phyloP scores from a whole-genome alignment of 139 green algal species.

The Dunaliella primolecta region DNA sequence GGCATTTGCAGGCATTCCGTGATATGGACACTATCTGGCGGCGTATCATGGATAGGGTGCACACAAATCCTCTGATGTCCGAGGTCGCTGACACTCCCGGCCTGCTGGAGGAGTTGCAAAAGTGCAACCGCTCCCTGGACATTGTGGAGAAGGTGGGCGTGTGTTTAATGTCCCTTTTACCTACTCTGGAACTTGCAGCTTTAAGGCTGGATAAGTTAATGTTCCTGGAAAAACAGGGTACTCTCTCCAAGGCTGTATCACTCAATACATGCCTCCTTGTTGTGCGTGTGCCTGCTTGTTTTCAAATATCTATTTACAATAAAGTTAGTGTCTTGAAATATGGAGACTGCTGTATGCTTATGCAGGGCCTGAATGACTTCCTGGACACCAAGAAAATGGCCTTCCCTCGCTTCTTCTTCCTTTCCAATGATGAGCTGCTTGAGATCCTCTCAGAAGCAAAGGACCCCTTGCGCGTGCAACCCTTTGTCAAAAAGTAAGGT shows the following conservation, averaged over 20 bases:
- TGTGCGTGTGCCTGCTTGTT: too few species aligned
- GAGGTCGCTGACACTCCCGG: slow-evolving; percentile 54
- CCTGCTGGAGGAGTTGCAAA: slow-evolving; percentile 67
- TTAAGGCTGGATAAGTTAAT: too few species aligned
- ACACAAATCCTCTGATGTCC: slow-evolving; percentile 44
- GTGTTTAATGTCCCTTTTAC: too few species aligned
- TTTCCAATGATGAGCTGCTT: too few species aligned
- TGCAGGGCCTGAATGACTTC: slow-evolving; percentile 72
- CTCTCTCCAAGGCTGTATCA: too few species aligned
- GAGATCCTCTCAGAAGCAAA: slow-evolving; percentile 61
- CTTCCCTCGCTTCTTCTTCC: slow-evolving; percentile 70
- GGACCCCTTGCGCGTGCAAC: slow-evolving; percentile 59
- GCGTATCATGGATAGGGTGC: slow-evolving; percentile 54
- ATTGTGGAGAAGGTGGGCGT: slow-evolving; percentile 70
- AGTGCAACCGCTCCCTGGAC: slow-evolving; percentile 63
- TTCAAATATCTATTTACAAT: too few species aligned
- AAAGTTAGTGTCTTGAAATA: too few species aligned
- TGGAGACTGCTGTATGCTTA: too few species aligned
- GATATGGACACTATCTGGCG: slow-evolving; percentile 68
- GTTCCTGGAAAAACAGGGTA: too few species aligned
- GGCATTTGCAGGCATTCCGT: slow-evolving; percentile 47
- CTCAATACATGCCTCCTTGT: too few species aligned
- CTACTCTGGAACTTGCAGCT: too few species aligned
- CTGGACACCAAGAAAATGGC: slow-evolving; percentile 77
- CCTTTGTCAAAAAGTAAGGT: slow-evolving; percentile 65